These are phyloP conservation scores for Karstenula rhodostoma DNA, from an alignment of 2,329 filamentous ascomycete species.

Conservation along the genomic window DNA sequence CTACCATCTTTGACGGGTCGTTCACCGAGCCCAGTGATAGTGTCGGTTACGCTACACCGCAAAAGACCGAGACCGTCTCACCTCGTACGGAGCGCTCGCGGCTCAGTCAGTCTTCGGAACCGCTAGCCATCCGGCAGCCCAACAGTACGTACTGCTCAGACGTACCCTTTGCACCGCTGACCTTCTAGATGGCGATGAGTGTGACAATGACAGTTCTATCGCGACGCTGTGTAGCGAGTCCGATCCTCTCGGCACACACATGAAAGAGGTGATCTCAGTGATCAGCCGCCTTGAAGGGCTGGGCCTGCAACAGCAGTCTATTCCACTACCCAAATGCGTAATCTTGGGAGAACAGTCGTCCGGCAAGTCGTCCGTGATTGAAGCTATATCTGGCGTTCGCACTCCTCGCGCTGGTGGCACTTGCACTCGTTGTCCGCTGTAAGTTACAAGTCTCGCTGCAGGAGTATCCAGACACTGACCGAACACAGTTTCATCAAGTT, in stretches of 20 bases:
- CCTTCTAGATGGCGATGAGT: neutral
- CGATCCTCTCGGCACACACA: constrained; percentile 63
- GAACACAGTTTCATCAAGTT: constrained; percentile 49
- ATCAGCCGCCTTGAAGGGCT: constrained; percentile 72
- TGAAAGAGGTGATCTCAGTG: constrained; percentile 71
- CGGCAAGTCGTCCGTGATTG: constrained; percentile 74
- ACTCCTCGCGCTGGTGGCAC: constrained; percentile 75
- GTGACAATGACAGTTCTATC: neutral
- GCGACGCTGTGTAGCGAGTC: constrained; percentile 16
- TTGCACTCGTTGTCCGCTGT: constrained; percentile 82
- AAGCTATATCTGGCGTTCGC: constrained; percentile 67
- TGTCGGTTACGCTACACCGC: constrained; percentile 1
- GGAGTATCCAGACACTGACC: neutral
- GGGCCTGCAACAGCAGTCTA: constrained; percentile 72
- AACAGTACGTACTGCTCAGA: constrained; percentile 14
- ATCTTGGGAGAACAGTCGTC: constrained; percentile 86
- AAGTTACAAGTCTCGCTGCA: constrained; percentile 57
- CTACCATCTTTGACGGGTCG: constrained; percentile 10
- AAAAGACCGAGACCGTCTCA: constrained; percentile 10
- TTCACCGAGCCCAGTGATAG: neutral
- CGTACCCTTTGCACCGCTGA: neutral
- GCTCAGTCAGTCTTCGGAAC: constrained; percentile 18
- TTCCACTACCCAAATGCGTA: constrained; percentile 79
- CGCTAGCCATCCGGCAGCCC: constrained; percentile 11
- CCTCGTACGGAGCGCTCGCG: constrained; percentile 17